Evolutionary conservation across 371 early-diverging fungal species (phyloP), one percentile per base, ranked within the genome.

Genomic region (Lichtheimia ornata): DNA sequence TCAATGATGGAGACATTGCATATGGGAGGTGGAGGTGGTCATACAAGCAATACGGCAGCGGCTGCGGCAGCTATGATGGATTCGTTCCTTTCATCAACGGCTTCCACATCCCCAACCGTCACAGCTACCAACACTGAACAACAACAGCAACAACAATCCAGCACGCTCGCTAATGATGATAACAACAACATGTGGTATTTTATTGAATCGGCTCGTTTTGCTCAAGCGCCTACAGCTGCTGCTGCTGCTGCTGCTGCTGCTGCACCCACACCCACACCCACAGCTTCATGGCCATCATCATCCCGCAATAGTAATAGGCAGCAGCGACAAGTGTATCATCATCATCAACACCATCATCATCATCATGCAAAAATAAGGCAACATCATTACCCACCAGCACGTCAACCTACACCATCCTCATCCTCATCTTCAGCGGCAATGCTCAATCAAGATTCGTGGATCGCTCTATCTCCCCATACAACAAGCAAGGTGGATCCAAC

Each of bases 401-500:
- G 54, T 22, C 54, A 14, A 40, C 54, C 20, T 18, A 18, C 27
- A 54, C 54, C 15, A n/a, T 35, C 30, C 40, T 18, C 27, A 5
- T 12, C 17, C 13, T 4, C 54, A n/a, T 12, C 54, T 20, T 22
- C 40, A 18, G 40, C 40, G 20, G 54, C 27, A 7, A 30, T 40
- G 40, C n/a, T 35, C 11, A 18, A 40, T 25, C 54, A 54, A 11
- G 54, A 54, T 17, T 28, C 22, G 40, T 54, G 54, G 54, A 54
- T 54, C 35, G 2, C 35, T 35, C 35, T 35, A 35, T 35, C 35
- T 35, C 35, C 35, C 11, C 35, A 35, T 35, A 9, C 35, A 28
- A 7, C 28, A 35, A 35, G 11, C 11, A 35, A 35, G 2, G 35
- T 35, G 35, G 35, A 35, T 35, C 35, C 35, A 35, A 35, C 35